These are phyloP conservation scores for Neopestalotiopsis rosae DNA, from an alignment of 2,329 filamentous ascomycete genomes.

Conservation along the genomic window DNA sequence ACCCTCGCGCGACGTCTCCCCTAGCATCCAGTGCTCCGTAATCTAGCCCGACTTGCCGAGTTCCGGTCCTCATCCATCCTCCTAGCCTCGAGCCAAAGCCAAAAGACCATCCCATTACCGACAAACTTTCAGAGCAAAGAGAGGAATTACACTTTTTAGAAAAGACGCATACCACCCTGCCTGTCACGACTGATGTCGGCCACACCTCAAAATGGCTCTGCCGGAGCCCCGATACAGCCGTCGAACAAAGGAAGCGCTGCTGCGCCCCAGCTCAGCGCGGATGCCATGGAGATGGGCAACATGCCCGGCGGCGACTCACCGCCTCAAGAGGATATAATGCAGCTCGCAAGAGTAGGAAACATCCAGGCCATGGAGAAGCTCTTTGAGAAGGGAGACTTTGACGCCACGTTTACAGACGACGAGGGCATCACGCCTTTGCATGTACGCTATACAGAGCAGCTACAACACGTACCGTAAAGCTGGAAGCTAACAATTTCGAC, in stretches of 20 bases:
- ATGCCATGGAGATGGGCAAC: slow-evolving; percentile 60
- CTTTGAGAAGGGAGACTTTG: slow-evolving; percentile 81
- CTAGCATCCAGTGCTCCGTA: neutral
- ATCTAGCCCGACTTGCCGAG: slow-evolving; percentile 4
- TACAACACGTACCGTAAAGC: neutral
- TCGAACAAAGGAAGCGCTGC: slow-evolving; percentile 59
- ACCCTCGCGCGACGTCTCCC: neutral
- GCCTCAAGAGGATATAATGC: slow-evolving; percentile 86
- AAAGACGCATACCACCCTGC: neutral
- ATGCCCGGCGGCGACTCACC: slow-evolving; percentile 46
- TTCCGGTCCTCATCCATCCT: slow-evolving; percentile 4
- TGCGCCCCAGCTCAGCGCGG: slow-evolving; percentile 59
- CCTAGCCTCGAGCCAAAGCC: neutral
- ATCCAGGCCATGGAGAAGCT: slow-evolving; percentile 86
- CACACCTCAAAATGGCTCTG: slow-evolving; percentile 38
- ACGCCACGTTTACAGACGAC: slow-evolving; percentile 83
- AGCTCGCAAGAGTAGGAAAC: slow-evolving; percentile 87
- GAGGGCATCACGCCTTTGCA: slow-evolving; percentile 96
- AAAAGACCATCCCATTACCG: neutral
- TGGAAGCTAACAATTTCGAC: slow-evolving; percentile 22
- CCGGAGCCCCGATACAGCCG: slow-evolving; percentile 56
- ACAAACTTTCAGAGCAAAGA: neutral
- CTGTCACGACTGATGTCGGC: slow-evolving; percentile 45
- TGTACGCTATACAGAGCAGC: slow-evolving; percentile 57
- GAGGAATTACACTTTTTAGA: neutral